Percentiles rank a stretch among this genome's conserved stretches.
These are phyloP conservation scores for Yarrowia yakushimensis DNA, from an alignment of 805 yeast species.

Conservation along the genomic window DNA sequence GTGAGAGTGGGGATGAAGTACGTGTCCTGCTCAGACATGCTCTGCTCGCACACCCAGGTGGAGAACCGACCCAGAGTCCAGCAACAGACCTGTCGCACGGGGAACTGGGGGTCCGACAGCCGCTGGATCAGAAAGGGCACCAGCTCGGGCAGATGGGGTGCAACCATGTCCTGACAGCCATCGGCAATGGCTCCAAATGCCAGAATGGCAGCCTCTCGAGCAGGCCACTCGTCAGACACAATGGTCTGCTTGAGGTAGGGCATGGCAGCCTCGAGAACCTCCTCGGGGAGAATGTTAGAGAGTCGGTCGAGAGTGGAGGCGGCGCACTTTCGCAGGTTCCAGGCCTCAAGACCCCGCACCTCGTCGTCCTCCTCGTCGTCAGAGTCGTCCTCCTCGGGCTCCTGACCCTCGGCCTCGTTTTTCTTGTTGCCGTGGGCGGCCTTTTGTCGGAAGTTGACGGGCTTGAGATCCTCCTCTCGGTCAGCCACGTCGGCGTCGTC, in stretches of 20 bases:
- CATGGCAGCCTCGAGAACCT: conserved; percentile 61
- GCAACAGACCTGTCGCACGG: conserved; percentile 89
- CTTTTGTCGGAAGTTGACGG: conserved; percentile 69
- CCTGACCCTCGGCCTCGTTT: conserved; percentile 39
- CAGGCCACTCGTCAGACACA: conserved; percentile 73
- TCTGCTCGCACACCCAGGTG: conserved; percentile 63
- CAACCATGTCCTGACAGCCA: conserved; percentile 71
- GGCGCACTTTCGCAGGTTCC: conserved; percentile 91
- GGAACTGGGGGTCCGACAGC: conserved; percentile 67
- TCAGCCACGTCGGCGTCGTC: conserved; percentile 79
- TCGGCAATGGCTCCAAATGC: conserved; percentile 95
- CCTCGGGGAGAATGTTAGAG: conserved; percentile 63
- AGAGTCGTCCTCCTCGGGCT: conserved; percentile 54
- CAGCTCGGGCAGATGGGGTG: conserved; percentile 69
- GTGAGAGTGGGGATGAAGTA: conserved; percentile 76
- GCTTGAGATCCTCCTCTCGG: conserved; percentile 81
- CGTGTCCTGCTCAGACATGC: conserved; percentile 32
- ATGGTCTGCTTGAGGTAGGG: conserved; percentile 75
- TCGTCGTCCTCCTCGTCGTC: conserved; percentile 74
- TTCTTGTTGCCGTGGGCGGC: conserved; percentile 36
- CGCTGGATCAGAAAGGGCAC: conserved; percentile 83
- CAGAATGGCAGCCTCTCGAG: conserved; percentile 86
- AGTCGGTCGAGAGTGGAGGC: conserved; percentile 89
- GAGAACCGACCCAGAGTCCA: conserved; percentile 92
- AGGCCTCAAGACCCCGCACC: conserved; percentile 63